Evolutionary conservation across 2,329 filamentous ascomycete genomes (phyloP).

Genomic region (Pseudogymnoascus sp.): DNA sequence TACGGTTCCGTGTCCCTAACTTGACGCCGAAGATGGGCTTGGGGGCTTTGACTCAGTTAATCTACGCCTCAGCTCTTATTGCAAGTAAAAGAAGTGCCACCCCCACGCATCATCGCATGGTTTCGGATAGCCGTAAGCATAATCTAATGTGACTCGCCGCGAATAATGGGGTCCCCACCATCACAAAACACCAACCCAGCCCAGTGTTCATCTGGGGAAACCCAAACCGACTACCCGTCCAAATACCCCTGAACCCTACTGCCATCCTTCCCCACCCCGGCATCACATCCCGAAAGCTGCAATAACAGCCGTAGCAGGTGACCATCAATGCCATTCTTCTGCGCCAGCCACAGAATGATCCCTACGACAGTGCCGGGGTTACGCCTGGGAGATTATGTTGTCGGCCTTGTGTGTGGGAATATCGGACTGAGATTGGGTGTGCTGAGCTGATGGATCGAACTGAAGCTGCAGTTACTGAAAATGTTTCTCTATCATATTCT

Average conservation of each 20-base stretch:
- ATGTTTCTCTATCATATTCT: neutral
- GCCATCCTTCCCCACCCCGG: neutral
- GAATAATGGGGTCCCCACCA: neutral
- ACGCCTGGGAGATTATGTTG: neutral
- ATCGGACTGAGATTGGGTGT: neutral
- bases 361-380: neutral
- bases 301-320: neutral
- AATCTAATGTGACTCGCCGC: neutral
- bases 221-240: neutral
- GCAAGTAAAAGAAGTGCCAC: too few relatives aligned
- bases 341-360: neutral
- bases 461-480: neutral
- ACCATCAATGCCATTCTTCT: neutral
- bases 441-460: neutral
- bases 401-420: neutral
- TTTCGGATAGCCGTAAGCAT: neutral
- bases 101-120: too few relatives aligned
- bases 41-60: neutral
- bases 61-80: too few relatives aligned
- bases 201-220: neutral
- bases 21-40: neutral
- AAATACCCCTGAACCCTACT: neutral
- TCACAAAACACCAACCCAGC: neutral
- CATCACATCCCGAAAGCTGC: neutral
- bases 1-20: neutral